These are phyloP conservation scores for Neurospora sp. DNA, from an alignment of 495 filamentous ascomycete species.

Conservation along the genomic window DNA sequence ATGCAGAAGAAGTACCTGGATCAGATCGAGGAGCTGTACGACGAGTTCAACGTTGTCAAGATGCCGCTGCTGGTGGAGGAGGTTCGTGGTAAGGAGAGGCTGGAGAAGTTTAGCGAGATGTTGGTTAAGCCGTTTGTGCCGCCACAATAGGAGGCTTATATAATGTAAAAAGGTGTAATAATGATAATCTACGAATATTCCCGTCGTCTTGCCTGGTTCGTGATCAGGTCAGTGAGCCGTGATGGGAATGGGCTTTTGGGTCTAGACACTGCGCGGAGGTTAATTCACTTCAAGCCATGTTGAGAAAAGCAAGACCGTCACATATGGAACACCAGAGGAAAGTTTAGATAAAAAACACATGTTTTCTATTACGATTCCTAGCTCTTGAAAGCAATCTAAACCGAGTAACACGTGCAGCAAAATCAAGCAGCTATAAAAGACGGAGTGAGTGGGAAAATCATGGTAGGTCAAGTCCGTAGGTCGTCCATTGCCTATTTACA, in stretches of 20 bases:
- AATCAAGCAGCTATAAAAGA: background rate
- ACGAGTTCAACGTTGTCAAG: conserved; percentile 98
- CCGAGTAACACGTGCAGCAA: background rate
- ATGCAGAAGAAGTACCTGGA: conserved; percentile 99
- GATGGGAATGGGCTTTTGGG: background rate
- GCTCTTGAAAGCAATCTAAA: background rate
- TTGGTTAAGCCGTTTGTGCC: conserved; percentile 75
- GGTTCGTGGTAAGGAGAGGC: conserved; percentile 84
- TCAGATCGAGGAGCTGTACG: conserved; percentile 97
- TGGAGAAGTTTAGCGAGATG: conserved; percentile 93
- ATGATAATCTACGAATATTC: background rate
- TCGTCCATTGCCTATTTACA: background rate
- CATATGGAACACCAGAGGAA: background rate
- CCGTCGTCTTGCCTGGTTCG: background rate
- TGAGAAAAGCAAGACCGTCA: background rate
- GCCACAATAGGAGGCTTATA: conserved; percentile 37
- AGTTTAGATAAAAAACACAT: background rate
- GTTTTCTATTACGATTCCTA: background rate
- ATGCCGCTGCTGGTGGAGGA: conserved; percentile 95
- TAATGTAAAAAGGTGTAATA: background rate
- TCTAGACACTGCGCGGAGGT: background rate
- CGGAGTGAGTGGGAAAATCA: background rate
- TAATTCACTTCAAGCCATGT: background rate
- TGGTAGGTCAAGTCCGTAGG: background rate
- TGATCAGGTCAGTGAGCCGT: background rate